Evolutionary conservation across 225 moss, liverwort and hornwort species (phyloP), one percentile per base, ranked within the genome.

Genomic region (Marchantia paleacea): DNA sequence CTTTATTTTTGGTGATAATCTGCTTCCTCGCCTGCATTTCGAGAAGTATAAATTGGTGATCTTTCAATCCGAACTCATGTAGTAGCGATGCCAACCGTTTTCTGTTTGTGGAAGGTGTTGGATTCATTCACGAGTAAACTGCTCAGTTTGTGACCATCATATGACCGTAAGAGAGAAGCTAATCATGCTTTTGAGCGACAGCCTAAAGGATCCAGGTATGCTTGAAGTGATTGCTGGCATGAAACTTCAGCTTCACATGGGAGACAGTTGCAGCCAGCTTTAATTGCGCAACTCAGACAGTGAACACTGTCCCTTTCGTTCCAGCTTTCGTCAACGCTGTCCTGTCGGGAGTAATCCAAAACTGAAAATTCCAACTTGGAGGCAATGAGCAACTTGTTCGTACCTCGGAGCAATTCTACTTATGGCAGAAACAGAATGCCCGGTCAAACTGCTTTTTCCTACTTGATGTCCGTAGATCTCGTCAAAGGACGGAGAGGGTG

Each of bases 171-270:
- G 16, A 64, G 73, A 80, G 61, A 62, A 57, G 73, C 20, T 80
- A 29, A 74, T 80, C 22, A 80, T 47, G 80, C 22, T 80, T 39
- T 63, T 63, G 63, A 80, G 80, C 55, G 64, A 80, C 73, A 63
- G 70, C 71, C 31, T 80, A 72, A 63, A 77, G 19, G 58, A 80
- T 7, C 51, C 6, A 80, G 80, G 80, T 80, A 80, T 20, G 60
- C 9, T 18, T 16, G 53, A 10, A 13, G n/a, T 73, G 16, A 3
- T 7, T 65, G 65, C 65, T 25, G 65, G 65, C 12, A 24, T 28
- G n/a, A 57, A 12, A 19, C 19, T 12, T 13, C 57, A 57, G 57
- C n/a, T 20, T 64, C 24, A 64, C 64, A 24, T 3, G 1, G 64
- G 64, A 20, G n/a, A 64, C 0, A n/a, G 19, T 20, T 20, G 64